A percentile compares a stretch with the other conserved stretches of the same genome.
These are phyloP conservation scores for Astrocystis sublimbata DNA, from an alignment of 495 filamentous ascomycete genomes.

Conservation along the genomic window DNA sequence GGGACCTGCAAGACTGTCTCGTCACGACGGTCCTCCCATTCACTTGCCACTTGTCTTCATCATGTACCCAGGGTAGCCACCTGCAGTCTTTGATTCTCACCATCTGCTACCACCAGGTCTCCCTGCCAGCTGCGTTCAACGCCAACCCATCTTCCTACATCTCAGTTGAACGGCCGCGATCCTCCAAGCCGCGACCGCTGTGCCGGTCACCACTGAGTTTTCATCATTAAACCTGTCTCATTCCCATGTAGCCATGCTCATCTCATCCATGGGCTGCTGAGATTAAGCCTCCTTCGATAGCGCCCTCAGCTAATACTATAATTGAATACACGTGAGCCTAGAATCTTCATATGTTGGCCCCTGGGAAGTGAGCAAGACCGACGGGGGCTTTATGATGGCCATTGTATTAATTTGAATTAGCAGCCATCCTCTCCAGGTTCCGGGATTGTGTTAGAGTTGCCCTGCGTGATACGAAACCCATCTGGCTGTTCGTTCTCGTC, in stretches of 20 bases:
- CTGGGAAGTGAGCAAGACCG: not conserved
- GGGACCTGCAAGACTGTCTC: no score
- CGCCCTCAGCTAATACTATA: not conserved
- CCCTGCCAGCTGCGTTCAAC: no score
- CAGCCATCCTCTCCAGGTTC: not conserved
- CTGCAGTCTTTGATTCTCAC: no score
- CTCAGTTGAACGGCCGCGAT: not conserved
- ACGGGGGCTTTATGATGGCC: not conserved
- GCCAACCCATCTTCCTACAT: not conserved
- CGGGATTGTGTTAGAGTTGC: not conserved
- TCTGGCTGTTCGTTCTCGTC: not conserved
- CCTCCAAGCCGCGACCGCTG: not conserved
- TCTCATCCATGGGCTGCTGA: not conserved
- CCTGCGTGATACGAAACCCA: not conserved
- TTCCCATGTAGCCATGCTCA: not conserved
- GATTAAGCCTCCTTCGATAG: not conserved
- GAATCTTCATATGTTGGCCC: not conserved
- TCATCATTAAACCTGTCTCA: not conserved
- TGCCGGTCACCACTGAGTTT: not conserved
- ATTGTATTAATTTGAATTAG: not conserved
- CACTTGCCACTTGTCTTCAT: no score
- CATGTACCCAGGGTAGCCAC: no score
- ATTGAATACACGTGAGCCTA: not conserved
- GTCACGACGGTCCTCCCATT: no score
- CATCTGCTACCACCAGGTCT: no score